Evolutionary conservation across 1,284 basidiomycete species (phyloP).

Genomic region (Phaffia rhodozyma): DNA sequence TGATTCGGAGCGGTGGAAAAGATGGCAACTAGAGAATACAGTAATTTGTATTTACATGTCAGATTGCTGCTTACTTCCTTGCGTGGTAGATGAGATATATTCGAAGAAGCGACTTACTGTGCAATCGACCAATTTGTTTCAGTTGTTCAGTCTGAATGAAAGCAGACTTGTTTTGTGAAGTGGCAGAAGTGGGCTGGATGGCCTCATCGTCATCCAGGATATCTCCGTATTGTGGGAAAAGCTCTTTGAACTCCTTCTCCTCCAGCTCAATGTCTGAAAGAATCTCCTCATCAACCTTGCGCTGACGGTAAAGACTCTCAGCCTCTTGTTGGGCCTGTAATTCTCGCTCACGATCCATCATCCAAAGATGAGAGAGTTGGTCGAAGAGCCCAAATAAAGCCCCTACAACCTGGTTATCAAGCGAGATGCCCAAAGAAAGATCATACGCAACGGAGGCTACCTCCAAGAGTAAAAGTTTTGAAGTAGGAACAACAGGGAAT

Average conservation of each 20-base stretch:
- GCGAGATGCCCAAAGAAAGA: slow-evolving; percentile 24
- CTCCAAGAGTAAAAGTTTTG: slow-evolving; percentile 40
- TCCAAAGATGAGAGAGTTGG: slow-evolving; percentile 66
- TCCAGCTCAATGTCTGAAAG: slow-evolving; percentile 62
- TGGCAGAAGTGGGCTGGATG: neutral
- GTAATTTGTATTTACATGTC: slow-evolving; percentile 18
- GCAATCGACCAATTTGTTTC: slow-evolving; percentile 18
- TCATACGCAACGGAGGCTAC: slow-evolving; percentile 45
- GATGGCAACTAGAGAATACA: slow-evolving; percentile 22
- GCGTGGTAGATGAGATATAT: neutral
- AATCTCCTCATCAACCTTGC: slow-evolving; percentile 47
- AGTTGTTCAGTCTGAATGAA: slow-evolving; percentile 21
- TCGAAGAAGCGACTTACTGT: neutral
- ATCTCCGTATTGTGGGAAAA: slow-evolving; percentile 77
- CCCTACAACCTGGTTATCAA: slow-evolving; percentile 18
- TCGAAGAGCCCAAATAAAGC: slow-evolving; percentile 50
- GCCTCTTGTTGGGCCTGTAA: slow-evolving; percentile 53
- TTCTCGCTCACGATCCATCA: slow-evolving; percentile 60
- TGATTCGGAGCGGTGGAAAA: slow-evolving; percentile 24
- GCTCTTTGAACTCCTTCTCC: slow-evolving; percentile 61
- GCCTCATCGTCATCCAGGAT: slow-evolving; percentile 36
- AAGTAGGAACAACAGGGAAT: slow-evolving; percentile 18
- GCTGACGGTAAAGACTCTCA: slow-evolving; percentile 67
- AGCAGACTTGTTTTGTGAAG: slow-evolving; percentile 14
- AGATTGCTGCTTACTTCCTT: neutral